Evolutionary conservation across 2,329 filamentous ascomycete genomes (phyloP).

Genomic region (Aspergillus udagawae): DNA sequence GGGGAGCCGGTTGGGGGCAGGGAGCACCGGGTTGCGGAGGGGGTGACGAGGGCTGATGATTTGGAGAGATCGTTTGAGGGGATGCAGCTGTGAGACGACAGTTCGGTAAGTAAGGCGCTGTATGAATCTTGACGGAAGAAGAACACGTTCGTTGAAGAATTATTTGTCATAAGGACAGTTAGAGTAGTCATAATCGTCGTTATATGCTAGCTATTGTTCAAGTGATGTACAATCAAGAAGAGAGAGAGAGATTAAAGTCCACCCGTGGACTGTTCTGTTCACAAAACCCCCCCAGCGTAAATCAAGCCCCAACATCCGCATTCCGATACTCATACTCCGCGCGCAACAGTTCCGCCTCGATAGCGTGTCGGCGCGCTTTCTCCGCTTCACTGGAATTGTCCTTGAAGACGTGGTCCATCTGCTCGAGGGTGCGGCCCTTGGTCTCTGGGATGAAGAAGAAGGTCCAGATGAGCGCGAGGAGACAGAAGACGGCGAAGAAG

Average conservation of each 20-base stretch:
- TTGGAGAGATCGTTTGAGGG: constrained; percentile 33
- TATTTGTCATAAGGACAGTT: too few relatives aligned
- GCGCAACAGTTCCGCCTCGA: constrained; percentile 29
- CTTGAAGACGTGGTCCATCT: constrained; percentile 49
- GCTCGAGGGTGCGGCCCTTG: constrained; percentile 52
- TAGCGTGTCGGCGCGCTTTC: constrained; percentile 24
- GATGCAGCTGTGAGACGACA: background rate
- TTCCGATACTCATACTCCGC: constrained; percentile 3
- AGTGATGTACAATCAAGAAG: background rate
- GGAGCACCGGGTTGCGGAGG: constrained; percentile 47
- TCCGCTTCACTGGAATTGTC: constrained; percentile 34
- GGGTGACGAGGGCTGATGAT: constrained; percentile 57
- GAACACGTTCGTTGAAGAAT: too few relatives aligned
- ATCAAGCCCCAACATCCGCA: background rate
- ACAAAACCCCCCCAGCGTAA: background rate
- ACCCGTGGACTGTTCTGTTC: background rate
- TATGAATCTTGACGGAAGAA: too few relatives aligned
- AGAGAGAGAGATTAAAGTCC: background rate
- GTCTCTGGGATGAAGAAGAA: constrained; percentile 57
- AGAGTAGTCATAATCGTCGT: background rate
- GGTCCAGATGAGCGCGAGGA: constrained; percentile 50
- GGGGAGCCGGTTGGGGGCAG: constrained; percentile 53
- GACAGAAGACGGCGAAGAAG: constrained; percentile 57
- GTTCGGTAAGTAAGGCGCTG: too few relatives aligned
- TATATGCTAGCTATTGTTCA: background rate